phyloP scores from a whole-genome alignment of 169 alveolate species.

The Plasmodium gaboni region DNA sequence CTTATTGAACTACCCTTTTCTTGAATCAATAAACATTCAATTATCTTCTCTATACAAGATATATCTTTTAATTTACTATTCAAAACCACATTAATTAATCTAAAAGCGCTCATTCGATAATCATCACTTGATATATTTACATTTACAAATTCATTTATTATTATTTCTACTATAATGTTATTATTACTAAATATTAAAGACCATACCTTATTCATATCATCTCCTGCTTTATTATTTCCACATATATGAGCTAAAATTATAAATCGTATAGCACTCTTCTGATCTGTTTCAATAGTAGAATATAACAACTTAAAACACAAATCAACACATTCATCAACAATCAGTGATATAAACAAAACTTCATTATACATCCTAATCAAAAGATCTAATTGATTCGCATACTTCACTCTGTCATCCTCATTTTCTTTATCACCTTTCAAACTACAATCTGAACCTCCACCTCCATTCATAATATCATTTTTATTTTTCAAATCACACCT shows the following conservation, averaged over 20 bases:
- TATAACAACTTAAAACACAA: conserved; percentile 59
- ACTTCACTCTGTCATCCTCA: not conserved
- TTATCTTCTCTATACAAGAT: conserved; percentile 59
- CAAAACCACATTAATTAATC: conserved; percentile 42
- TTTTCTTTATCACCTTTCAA: not conserved
- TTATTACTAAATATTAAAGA: conserved; percentile 85
- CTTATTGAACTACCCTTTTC: conserved; percentile 24
- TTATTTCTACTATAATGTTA: conserved; percentile 83
- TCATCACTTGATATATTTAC: conserved; percentile 62
- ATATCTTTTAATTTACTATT: conserved; percentile 72
- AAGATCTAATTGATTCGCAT: conserved; percentile 36
- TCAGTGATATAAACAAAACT: conserved; percentile 47
- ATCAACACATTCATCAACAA: conserved; percentile 70
- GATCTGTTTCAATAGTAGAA: conserved; percentile 86
- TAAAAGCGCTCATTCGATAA: conserved; percentile 67
- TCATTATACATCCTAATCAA: conserved; percentile 64
- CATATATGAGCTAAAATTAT: conserved; percentile 81
- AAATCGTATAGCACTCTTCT: conserved; percentile 80
- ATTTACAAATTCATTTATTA: conserved; percentile 79
- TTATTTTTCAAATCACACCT: no score
- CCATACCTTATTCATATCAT: conserved; percentile 83
- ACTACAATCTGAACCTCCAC: not conserved
- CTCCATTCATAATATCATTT: not conserved
- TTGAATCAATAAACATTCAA: conserved; percentile 55
- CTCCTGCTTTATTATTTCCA: conserved; percentile 80